Conservation (phyloP, 495 filamentous ascomycete species). For the Hyaloscypha bicolor region DNA sequence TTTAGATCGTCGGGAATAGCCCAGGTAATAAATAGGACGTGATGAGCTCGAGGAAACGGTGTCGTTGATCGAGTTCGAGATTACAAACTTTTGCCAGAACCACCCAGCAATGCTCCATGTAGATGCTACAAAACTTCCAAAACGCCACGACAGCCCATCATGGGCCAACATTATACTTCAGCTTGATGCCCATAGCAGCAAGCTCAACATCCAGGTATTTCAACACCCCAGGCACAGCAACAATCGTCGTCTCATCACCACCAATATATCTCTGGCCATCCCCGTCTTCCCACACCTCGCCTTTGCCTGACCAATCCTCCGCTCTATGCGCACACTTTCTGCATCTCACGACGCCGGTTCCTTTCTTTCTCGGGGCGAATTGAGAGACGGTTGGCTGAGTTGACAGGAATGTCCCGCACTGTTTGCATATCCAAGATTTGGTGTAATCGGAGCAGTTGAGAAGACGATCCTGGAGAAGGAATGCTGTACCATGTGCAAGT, state of each 20-base stretch:
- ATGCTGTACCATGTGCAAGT: slow-evolving; percentile 91
- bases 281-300: slow-evolving; percentile 90
- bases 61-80: neutral
- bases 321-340: slow-evolving; percentile 73
- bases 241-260: slow-evolving; percentile 85
- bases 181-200: slow-evolving; percentile 87
- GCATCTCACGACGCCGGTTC: slow-evolving; percentile 77
- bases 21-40: neutral
- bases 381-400: slow-evolving; percentile 76
- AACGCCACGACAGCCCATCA: slow-evolving; percentile 25
- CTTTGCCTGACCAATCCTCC: slow-evolving; percentile 60
- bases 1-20: neutral
- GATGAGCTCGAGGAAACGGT: neutral
- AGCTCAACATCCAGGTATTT: slow-evolving; percentile 94
- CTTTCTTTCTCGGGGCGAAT: slow-evolving; percentile 40
- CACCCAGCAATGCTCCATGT: slow-evolving; percentile 4
- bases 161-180: slow-evolving; percentile 82
- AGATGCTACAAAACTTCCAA: slow-evolving; percentile 20
- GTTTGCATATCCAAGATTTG: slow-evolving; percentile 82
- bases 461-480: slow-evolving; percentile 90
- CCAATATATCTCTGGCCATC: slow-evolving; percentile 78
- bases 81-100: neutral
- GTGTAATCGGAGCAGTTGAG: slow-evolving; percentile 95
- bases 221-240: slow-evolving; percentile 89
- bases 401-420: slow-evolving; percentile 86